Conservation (phyloP, 2,329 filamentous ascomycete species). For the Tolypocladium pustulatum region DNA sequence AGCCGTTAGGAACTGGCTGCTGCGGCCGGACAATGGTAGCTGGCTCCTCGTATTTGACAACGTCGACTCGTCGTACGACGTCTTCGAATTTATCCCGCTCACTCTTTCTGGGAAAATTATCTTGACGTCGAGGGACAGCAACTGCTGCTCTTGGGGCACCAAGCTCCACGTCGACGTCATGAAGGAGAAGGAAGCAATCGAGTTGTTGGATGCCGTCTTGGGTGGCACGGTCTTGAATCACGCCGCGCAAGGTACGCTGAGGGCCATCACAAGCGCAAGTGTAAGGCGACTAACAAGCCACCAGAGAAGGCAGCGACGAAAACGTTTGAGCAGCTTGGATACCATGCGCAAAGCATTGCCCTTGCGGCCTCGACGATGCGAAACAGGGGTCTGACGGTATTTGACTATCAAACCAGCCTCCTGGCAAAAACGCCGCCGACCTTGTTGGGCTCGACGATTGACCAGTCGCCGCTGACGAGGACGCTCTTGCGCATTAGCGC, state of each 20-base stretch:
- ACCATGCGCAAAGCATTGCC: slow-evolving; percentile 11
- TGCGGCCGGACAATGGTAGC: slow-evolving; percentile 11
- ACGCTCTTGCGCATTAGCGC: slow-evolving; percentile 13
- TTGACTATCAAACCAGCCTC: slow-evolving; percentile 7
- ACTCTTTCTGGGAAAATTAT: slow-evolving; percentile 14
- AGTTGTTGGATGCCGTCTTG: slow-evolving; percentile 6
- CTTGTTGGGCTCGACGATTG: slow-evolving; percentile 10
- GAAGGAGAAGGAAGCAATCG: slow-evolving; percentile 9
- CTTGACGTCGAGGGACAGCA: slow-evolving; percentile 11
- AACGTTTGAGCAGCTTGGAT: slow-evolving; percentile 8
- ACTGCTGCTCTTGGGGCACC: slow-evolving; percentile 11
- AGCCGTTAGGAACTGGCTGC: slow-evolving; percentile 15
- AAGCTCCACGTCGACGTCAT: slow-evolving; percentile 10
- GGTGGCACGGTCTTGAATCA: slow-evolving; percentile 2
- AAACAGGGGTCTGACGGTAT: slow-evolving; percentile 7
- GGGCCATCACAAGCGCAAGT: neutral
- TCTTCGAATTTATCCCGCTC: slow-evolving; percentile 14
- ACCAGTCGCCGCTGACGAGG: slow-evolving; percentile 12
- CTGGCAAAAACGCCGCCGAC: slow-evolving; percentile 5
- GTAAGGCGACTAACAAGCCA: neutral
- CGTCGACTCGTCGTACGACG: slow-evolving; percentile 12
- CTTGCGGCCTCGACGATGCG: slow-evolving; percentile 11
- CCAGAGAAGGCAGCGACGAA: slow-evolving; percentile 8
- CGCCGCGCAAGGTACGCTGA: slow-evolving; percentile 6
- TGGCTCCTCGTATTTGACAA: slow-evolving; percentile 16